phyloP scores from a whole-genome alignment of 495 filamentous ascomycete genomes.

The Letharia columbiana region DNA sequence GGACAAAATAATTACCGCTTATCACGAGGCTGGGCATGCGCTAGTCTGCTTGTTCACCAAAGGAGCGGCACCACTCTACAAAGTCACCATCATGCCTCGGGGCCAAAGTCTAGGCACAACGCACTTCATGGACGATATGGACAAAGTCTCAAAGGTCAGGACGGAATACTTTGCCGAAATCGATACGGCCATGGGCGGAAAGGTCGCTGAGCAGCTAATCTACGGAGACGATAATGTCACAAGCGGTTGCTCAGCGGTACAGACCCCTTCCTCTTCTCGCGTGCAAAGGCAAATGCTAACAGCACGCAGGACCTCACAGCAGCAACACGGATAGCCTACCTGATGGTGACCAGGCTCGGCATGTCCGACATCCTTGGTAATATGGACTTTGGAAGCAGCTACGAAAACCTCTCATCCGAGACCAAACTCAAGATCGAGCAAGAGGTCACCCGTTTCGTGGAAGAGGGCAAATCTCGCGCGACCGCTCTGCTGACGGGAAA shows the following conservation, averaged over 20 bases:
- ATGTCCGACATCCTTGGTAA: conserved; percentile 87
- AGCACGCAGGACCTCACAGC: conserved; percentile 61
- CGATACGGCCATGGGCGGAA: conserved; percentile 80
- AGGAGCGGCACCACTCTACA: conserved; percentile 70
- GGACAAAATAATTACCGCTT: conserved; percentile 84
- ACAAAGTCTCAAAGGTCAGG: conserved; percentile 71
- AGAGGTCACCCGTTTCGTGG: conserved; percentile 77
- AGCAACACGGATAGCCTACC: conserved; percentile 71
- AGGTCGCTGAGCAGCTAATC: conserved; percentile 87
- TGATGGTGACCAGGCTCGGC: conserved; percentile 76
- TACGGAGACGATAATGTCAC: conserved; percentile 83
- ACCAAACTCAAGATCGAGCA: conserved; percentile 76
- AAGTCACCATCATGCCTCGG: conserved; percentile 91
- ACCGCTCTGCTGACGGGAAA: conserved; percentile 53
- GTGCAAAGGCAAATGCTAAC: conserved; percentile 15
- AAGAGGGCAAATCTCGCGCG: conserved; percentile 71
- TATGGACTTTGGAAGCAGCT: conserved; percentile 72
- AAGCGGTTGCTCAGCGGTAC: conserved; percentile 66
- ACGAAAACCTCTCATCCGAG: conserved; percentile 69
- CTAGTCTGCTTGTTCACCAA: conserved; percentile 76
- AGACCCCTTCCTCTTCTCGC: conserved; percentile 27
- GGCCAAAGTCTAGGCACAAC: conserved; percentile 81
- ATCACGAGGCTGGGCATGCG: conserved; percentile 95
- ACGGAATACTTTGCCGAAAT: conserved; percentile 59
- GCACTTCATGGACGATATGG: conserved; percentile 76